phyloP scores from a whole-genome alignment of 306 rosid species.

The Hippophae tibetana region DNA sequence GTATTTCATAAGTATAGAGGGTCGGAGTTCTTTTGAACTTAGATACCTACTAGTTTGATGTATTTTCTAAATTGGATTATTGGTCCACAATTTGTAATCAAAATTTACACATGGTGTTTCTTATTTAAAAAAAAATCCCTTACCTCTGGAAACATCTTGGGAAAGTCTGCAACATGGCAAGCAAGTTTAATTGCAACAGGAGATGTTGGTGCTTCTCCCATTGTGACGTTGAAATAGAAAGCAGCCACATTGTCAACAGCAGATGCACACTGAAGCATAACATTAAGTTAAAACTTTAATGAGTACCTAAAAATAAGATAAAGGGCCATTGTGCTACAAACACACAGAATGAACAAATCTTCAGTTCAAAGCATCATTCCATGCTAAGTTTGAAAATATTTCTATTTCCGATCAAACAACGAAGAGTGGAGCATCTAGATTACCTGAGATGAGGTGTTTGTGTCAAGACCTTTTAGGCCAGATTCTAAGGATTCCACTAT shows the following conservation, averaged over 20 bases:
- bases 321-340: too few relatives aligned
- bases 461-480: constrained; percentile 94
- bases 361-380: too few relatives aligned
- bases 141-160: constrained; percentile 93
- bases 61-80: too few relatives aligned
- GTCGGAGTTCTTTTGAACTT: too few relatives aligned
- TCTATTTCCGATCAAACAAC: neutral
- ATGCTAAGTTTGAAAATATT: too few relatives aligned
- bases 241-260: constrained; percentile 95
- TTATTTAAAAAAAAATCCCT: neutral
- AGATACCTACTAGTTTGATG: too few relatives aligned
- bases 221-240: constrained; percentile 77
- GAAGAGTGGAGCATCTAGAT: neutral
- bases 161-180: constrained; percentile 77
- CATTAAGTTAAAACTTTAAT: constrained; percentile 4
- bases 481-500: constrained; percentile 93
- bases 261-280: constrained; percentile 81
- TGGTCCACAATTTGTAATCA: too few relatives aligned
- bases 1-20: too few relatives aligned
- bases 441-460: constrained; percentile 92
- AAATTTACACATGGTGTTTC: too few relatives aligned
- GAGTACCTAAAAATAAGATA: too few relatives aligned
- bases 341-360: neutral
- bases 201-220: constrained; percentile 90
- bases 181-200: constrained; percentile 76